Percentiles rank a stretch among this genome's conserved stretches.
phyloP scores from a whole-genome alignment of 352 stramenopile species.

The Globisporangium barbulae region DNA sequence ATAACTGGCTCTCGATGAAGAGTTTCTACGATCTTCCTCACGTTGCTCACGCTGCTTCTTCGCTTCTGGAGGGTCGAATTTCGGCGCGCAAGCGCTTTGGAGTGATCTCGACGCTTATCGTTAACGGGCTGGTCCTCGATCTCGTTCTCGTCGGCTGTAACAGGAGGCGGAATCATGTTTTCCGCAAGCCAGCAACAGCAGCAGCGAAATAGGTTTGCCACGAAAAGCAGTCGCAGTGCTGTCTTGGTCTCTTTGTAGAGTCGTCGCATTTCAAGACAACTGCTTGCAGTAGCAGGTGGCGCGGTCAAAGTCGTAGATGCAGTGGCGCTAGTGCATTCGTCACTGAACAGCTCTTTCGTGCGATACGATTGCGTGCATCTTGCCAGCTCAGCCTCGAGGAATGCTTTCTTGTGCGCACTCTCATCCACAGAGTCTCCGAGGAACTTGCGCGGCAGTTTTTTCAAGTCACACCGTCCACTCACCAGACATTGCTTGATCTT shows the following conservation, averaged over 20 bases:
- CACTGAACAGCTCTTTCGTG: constrained; percentile 1
- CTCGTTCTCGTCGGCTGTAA: not conserved
- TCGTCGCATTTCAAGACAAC: constrained; percentile 16
- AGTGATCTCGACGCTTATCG: not conserved
- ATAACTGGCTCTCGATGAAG: constrained; percentile 33
- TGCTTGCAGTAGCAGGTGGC: too few relatives aligned
- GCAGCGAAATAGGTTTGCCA: constrained; percentile 53
- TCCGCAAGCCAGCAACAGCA: constrained; percentile 67
- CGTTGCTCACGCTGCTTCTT: constrained; percentile 42
- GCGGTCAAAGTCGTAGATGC: not conserved
- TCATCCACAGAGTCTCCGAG: not conserved
- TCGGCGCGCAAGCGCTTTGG: not conserved
- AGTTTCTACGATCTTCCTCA: constrained; percentile 39
- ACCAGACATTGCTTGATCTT: constrained; percentile 20
- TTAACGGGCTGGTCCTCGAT: not conserved
- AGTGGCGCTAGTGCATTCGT: not conserved
- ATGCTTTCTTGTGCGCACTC: constrained; percentile 8
- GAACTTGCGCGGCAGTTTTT: not conserved
- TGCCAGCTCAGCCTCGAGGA: constrained; percentile 19
- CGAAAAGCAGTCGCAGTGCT: constrained; percentile 45
- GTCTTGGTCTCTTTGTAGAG: constrained; percentile 35
- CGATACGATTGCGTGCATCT: constrained; percentile 24
- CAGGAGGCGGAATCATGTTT: constrained; percentile 32
- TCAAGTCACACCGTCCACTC: not conserved
- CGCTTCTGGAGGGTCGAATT: constrained; percentile 14